phyloP scores from a whole-genome alignment of 2,329 filamentous ascomycete species.

The Rhynchosporium graminicola region DNA sequence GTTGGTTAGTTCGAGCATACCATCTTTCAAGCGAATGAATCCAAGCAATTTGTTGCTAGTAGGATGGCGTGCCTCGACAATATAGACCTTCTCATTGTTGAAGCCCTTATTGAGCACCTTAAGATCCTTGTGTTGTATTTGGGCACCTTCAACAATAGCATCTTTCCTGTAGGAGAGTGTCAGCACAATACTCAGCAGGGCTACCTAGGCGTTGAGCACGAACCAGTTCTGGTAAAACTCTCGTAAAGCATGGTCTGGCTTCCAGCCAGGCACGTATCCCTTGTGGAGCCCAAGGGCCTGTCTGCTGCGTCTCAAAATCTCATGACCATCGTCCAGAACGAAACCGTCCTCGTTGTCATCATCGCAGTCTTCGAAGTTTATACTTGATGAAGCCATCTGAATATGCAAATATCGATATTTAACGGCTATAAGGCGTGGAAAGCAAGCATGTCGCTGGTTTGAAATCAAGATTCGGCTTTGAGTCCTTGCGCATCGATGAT shows the following conservation, averaged over 20 bases:
- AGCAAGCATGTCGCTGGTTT: too few species aligned
- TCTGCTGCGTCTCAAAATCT: conserved; percentile 3
- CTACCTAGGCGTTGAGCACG: background rate
- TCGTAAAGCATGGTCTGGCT: conserved; percentile 20
- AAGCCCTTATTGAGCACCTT: too few species aligned
- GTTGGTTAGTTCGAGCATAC: conserved; percentile 33
- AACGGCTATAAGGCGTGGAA: too few species aligned
- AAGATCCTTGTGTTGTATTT: too few species aligned
- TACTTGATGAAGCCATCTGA: background rate
- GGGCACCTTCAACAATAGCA: too few species aligned
- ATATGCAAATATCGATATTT: too few species aligned
- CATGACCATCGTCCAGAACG: conserved; percentile 11
- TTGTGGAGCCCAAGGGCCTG: conserved; percentile 17
- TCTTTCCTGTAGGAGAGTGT: too few species aligned
- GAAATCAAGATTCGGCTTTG: too few species aligned
- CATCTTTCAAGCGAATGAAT: conserved; percentile 33
- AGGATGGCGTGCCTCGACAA: too few species aligned
- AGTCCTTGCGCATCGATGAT: too few species aligned
- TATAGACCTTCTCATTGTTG: too few species aligned
- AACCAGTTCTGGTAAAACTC: conserved; percentile 32
- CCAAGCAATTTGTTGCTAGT: conserved; percentile 24
- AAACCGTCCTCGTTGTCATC: background rate
- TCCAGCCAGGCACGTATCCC: conserved; percentile 19
- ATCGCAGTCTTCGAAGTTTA: background rate
- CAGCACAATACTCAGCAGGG: too few species aligned